Evolutionary conservation across 2,329 filamentous ascomycete species (phyloP).

Genomic region (Mycosphaerelloides madeirae): DNA sequence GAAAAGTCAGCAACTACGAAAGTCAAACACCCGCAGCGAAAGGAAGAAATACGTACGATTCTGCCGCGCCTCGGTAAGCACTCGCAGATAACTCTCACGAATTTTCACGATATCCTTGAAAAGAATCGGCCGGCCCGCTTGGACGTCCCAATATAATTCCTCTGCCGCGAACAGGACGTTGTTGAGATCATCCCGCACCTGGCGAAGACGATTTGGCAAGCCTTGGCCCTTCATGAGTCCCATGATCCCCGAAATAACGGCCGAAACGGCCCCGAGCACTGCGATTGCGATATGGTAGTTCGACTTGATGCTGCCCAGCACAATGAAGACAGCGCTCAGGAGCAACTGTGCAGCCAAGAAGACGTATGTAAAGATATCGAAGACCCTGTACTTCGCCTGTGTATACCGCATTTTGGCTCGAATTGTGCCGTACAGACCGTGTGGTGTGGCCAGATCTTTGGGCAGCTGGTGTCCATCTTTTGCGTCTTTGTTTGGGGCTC

Average conservation of each 20-base stretch:
- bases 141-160: slow-evolving; percentile 35
- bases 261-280: slow-evolving; percentile 30
- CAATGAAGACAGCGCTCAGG: slow-evolving; percentile 34
- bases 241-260: slow-evolving; percentile 31
- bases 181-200: slow-evolving; percentile 30
- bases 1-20: no score
- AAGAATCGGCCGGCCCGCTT: slow-evolving; percentile 26
- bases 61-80: slow-evolving; percentile 29
- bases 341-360: slow-evolving; percentile 32
- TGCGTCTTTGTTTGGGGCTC: slow-evolving; percentile 11
- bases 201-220: slow-evolving; percentile 33
- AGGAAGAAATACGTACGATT: slow-evolving; percentile 19
- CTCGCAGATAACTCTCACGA: slow-evolving; percentile 31
- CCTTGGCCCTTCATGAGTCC: slow-evolving; percentile 34
- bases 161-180: slow-evolving; percentile 33
- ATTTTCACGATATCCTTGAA: slow-evolving; percentile 33
- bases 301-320: slow-evolving; percentile 29
- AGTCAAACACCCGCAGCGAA: background rate
- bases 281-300: slow-evolving; percentile 30
- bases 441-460: slow-evolving; percentile 21
- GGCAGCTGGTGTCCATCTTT: slow-evolving; percentile 14
- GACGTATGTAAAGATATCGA: slow-evolving; percentile 27
- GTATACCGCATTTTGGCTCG: slow-evolving; percentile 16
- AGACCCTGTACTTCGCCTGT: slow-evolving; percentile 29
- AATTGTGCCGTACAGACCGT: slow-evolving; percentile 28